phyloP scores from a whole-genome alignment of 495 filamentous ascomycete species.

The Echria macrotheca region DNA sequence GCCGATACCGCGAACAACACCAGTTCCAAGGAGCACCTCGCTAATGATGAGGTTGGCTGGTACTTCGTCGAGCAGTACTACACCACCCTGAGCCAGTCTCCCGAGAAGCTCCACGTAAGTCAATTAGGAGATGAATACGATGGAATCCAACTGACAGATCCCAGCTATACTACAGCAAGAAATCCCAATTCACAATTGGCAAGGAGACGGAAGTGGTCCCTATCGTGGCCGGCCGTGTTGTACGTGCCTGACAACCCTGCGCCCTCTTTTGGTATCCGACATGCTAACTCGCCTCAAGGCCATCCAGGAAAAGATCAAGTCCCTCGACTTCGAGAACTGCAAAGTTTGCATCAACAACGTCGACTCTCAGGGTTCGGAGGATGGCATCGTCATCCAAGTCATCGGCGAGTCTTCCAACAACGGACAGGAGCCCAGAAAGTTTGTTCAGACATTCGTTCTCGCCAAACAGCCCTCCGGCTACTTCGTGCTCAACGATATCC shows the following conservation, averaged over 20 bases:
- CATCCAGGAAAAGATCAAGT: conserved; percentile 89
- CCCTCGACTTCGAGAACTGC: conserved; percentile 91
- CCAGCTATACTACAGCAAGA: conserved; percentile 74
- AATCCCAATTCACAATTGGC: conserved; percentile 76
- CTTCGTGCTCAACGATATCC: conserved; percentile 97
- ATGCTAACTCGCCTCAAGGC: conserved; percentile 46
- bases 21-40: conserved; percentile 28
- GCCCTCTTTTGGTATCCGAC: background rate
- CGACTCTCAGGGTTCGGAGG: conserved; percentile 86
- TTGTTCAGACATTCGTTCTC: conserved; percentile 96
- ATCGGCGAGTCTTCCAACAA: conserved; percentile 98
- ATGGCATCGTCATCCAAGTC: conserved; percentile 92
- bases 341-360: conserved; percentile 98
- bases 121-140: too few relatives aligned
- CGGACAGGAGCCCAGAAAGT: conserved; percentile 81
- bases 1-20: conserved; percentile 11
- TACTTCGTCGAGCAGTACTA: conserved; percentile 99
- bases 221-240: conserved; percentile 77
- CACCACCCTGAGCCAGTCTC: conserved; percentile 87
- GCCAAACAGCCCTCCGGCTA: conserved; percentile 95
- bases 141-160: too few relatives aligned
- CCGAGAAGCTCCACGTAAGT: conserved; percentile 86
- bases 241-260: conserved; percentile 40
- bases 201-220: conserved; percentile 80
- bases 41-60: conserved; percentile 93